Evolutionary conservation across 176 grass and related monocot genomes (phyloP).

Genomic region (Microstegium vimineum): DNA sequence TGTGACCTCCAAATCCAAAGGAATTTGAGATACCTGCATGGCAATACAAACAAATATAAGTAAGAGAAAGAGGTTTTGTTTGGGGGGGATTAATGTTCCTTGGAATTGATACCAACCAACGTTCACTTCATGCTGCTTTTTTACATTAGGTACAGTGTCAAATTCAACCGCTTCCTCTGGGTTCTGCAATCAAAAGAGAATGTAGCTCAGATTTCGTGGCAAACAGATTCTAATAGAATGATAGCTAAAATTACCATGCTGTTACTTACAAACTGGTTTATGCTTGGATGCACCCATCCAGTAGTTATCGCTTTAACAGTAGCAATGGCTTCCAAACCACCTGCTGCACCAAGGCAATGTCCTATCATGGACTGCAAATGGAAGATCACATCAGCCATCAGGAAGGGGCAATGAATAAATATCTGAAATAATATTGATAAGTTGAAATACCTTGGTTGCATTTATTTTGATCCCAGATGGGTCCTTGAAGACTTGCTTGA

Average conservation of each 20-base stretch:
- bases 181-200: slow-evolving; percentile 48
- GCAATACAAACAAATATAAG: slow-evolving; percentile 14
- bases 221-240: not conserved
- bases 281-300: slow-evolving; percentile 95
- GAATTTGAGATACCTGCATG: slow-evolving; percentile 90
- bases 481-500: slow-evolving; percentile 91
- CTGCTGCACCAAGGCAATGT: slow-evolving; percentile 95
- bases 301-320: slow-evolving; percentile 92
- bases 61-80: not conserved
- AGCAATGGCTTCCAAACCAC: slow-evolving; percentile 95
- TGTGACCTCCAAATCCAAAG: slow-evolving; percentile 96
- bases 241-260: not conserved
- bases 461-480: slow-evolving; percentile 83
- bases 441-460: slow-evolving; percentile 71
- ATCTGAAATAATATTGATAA: not conserved
- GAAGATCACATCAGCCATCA: slow-evolving; percentile 24
- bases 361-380: slow-evolving; percentile 93
- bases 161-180: slow-evolving; percentile 82
- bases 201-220: slow-evolving; percentile 2
- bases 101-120: slow-evolving; percentile 62
- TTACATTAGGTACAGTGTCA: slow-evolving; percentile 86
- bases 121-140: slow-evolving; percentile 90
- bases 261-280: slow-evolving; percentile 98
- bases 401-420: slow-evolving; percentile 19
- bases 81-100: no score